Conservation (phyloP, 1,284 basidiomycete species). For the Ustilago lituana region DNA sequence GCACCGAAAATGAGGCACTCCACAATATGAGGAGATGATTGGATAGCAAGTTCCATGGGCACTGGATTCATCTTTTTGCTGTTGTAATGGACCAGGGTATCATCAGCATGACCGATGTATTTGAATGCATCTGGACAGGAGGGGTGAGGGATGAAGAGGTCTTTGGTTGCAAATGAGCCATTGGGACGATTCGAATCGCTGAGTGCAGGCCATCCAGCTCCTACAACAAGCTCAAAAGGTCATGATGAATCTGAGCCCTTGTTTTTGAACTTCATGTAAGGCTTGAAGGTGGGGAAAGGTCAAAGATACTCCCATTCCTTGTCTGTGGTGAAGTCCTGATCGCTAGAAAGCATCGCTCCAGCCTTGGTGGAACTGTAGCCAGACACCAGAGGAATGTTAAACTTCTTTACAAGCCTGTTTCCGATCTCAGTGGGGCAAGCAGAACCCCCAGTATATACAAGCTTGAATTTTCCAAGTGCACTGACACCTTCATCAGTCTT, state of each 20-base stretch:
- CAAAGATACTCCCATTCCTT: slow-evolving; percentile 75
- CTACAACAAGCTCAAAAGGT: slow-evolving; percentile 72
- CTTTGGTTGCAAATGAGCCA: slow-evolving; percentile 73
- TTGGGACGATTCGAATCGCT: slow-evolving; percentile 71
- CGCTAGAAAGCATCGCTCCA: slow-evolving; percentile 69
- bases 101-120: slow-evolving; percentile 74
- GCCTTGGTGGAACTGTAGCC: slow-evolving; percentile 69
- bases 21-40: slow-evolving; percentile 61
- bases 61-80: slow-evolving; percentile 51
- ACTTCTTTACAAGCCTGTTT: slow-evolving; percentile 70
- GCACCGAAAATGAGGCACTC: slow-evolving; percentile 74
- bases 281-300: slow-evolving; percentile 31
- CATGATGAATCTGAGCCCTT: slow-evolving; percentile 5
- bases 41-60: slow-evolving; percentile 36
- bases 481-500: slow-evolving; percentile 71
- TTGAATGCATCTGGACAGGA: slow-evolving; percentile 70
- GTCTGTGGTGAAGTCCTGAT: slow-evolving; percentile 71
- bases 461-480: slow-evolving; percentile 70
- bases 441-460: slow-evolving; percentile 70
- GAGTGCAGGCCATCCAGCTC: slow-evolving; percentile 73
- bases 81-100: slow-evolving; percentile 70
- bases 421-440: slow-evolving; percentile 71
- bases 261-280: slow-evolving; percentile 19
- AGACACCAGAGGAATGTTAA: slow-evolving; percentile 72
- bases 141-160: slow-evolving; percentile 69